Base-by-base conservation (phyloP, 805 yeast species). In the Lipomyces orientalis region DNA sequence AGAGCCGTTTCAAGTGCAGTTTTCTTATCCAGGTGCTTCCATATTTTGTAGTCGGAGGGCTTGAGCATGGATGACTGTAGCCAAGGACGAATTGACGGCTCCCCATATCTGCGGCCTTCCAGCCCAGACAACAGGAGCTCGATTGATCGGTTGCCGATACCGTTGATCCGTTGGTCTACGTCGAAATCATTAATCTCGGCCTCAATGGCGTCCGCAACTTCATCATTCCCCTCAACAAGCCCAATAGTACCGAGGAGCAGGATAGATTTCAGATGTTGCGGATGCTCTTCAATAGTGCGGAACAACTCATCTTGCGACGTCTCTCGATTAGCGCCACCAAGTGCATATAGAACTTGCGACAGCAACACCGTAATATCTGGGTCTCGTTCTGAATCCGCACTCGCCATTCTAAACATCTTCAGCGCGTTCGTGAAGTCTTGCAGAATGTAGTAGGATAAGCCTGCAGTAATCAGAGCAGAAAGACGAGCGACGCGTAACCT, bases 251-350 rank as follows among this genome's bases (percentile, higher is more conserved):
- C 97, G 54, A 94, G 81, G 0, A 92, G 85, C 66, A 93, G 78
- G 0, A 91, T 88, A 1, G 90, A 86, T 31, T 86, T 74, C 58
- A 91, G 78, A 1, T 93, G 86, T 0, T 90, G 81, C 0, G 97
- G 97, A 65, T 84, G 77, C 3, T 79, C 81, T 67, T 85, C 88
- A 54, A 93, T 86, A 73, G 83, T 86, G 31, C 84, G 82, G 72
- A 90, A 89, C 56, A 94, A 78, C 76, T 92, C 97, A 73, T 93
- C 97, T 58, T 90, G 75, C 0, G 98, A 97, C 70, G 87, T 89
- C 66, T 87, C 88, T 0, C 95, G 87, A 4, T 90, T 95, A n/a
- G 85, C 87, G 0, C 87, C 85, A n/a, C 87, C 90, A 65, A 86
- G 85, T 1, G 91, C 91, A 80, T 89, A 90, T 60, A 95, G 81